phyloP scores from a whole-genome alignment of 495 filamentous ascomycete species.

The Cudoniella acicularis region DNA sequence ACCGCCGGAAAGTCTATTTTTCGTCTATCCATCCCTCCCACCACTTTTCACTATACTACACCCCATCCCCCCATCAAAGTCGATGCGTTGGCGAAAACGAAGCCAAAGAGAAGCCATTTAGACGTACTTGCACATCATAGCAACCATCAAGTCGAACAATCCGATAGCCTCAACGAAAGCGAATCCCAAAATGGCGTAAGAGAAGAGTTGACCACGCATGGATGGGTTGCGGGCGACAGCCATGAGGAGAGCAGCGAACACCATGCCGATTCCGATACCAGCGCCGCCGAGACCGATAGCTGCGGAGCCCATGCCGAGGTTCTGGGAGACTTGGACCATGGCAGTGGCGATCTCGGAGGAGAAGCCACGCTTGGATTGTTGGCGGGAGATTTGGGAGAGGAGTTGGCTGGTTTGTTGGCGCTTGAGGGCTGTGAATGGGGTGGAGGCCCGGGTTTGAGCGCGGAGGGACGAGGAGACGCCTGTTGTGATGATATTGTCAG shows the following conservation, averaged over 20 bases:
- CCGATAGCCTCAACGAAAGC: slow-evolving; percentile 92
- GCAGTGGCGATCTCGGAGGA: slow-evolving; percentile 77
- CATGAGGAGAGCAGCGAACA: slow-evolving; percentile 82
- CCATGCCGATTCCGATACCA: slow-evolving; percentile 89
- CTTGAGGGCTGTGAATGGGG: slow-evolving; percentile 60
- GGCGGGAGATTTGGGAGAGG: slow-evolving; percentile 61
- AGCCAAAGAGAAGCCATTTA: slow-evolving; percentile 9
- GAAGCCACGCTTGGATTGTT: slow-evolving; percentile 64
- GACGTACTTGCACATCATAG: slow-evolving; percentile 79
- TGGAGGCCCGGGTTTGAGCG: slow-evolving; percentile 29
- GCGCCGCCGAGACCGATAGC: slow-evolving; percentile 88
- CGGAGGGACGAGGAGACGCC: slow-evolving; percentile 26
- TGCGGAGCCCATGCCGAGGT: slow-evolving; percentile 79
- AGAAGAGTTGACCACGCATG: slow-evolving; percentile 87
- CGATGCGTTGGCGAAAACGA: background rate
- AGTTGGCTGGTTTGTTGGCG: slow-evolving; percentile 62
- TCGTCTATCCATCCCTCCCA: background rate
- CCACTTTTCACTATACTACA: background rate
- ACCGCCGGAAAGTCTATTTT: background rate
- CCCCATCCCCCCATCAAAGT: background rate
- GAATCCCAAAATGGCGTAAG: slow-evolving; percentile 90
- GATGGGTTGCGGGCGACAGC: slow-evolving; percentile 85
- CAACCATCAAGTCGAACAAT: slow-evolving; percentile 92
- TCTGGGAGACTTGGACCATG: slow-evolving; percentile 85
- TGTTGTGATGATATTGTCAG: slow-evolving; percentile 32